Evolutionary conservation across 2,329 filamentous ascomycete genomes (phyloP).

Genomic region (Colletotrichum sp.): DNA sequence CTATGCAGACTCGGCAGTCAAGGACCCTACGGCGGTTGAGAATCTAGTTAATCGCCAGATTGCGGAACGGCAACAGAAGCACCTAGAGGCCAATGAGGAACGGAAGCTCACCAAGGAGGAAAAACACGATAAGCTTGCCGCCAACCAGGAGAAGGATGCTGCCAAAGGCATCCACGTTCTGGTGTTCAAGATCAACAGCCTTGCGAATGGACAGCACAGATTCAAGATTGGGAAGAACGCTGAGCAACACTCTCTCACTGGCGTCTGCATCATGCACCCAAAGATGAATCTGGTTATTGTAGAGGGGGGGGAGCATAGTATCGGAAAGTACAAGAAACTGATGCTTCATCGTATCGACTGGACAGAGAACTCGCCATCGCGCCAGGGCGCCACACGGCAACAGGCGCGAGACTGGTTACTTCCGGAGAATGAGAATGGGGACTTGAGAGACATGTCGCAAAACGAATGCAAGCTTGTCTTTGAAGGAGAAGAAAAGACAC

Average conservation of each 20-base stretch:
- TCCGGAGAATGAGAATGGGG: slow-evolving; percentile 77
- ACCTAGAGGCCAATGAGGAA: slow-evolving; percentile 80
- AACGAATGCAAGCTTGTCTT: slow-evolving; percentile 89
- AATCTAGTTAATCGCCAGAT: slow-evolving; percentile 93
- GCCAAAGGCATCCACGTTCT: slow-evolving; percentile 83
- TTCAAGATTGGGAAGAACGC: slow-evolving; percentile 94
- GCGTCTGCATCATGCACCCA: slow-evolving; percentile 90
- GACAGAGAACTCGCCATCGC: slow-evolving; percentile 83
- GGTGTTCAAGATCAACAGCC: slow-evolving; percentile 86
- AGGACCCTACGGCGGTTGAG: slow-evolving; percentile 96
- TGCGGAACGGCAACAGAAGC: slow-evolving; percentile 79
- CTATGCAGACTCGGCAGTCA: slow-evolving; percentile 64
- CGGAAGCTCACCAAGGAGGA: slow-evolving; percentile 90
- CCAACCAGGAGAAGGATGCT: slow-evolving; percentile 87
- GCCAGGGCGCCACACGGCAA: slow-evolving; percentile 63
- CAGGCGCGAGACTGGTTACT: slow-evolving; percentile 77
- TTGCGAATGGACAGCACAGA: slow-evolving; percentile 92
- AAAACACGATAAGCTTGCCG: slow-evolving; percentile 79
- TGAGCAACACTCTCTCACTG: slow-evolving; percentile 85
- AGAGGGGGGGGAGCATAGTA: slow-evolving; percentile 85
- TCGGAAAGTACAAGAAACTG: slow-evolving; percentile 86
- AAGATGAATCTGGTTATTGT: slow-evolving; percentile 89
- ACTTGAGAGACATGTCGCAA: slow-evolving; percentile 78
- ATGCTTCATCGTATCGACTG: slow-evolving; percentile 95
- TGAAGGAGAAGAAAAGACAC: slow-evolving; percentile 84